A percentile compares a stretch with the other conserved stretches of the same genome.
Evolutionary conservation across 148 eudicot genomes (phyloP).

Genomic region (Nyssa sinensis): DNA sequence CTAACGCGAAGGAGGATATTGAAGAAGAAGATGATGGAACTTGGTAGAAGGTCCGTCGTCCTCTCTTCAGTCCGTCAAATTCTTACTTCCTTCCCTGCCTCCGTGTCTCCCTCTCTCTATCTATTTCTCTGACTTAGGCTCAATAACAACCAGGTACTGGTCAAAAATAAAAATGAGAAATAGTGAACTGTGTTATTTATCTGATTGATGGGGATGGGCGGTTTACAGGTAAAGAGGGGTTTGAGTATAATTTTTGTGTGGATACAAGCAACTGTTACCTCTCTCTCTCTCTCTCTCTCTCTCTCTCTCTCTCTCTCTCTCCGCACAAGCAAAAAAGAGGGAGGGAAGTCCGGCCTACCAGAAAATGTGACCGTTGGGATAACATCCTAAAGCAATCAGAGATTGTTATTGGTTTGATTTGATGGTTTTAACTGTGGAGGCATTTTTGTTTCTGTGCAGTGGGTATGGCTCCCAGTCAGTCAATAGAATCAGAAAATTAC

Average conservation of each 20-base stretch:
- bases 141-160: conserved; percentile 7
- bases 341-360: conserved; percentile 19
- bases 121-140: conserved; percentile 3
- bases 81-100: conserved; percentile 1
- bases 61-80: conserved; percentile 5
- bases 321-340: background rate
- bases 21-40: conserved; percentile 15
- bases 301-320: no score
- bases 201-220: background rate
- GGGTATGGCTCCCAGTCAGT: no score
- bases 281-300: no score
- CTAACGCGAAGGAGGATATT: background rate
- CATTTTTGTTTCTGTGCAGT: no score
- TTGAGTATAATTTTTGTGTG: conserved; percentile 5
- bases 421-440: background rate
- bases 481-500: no score
- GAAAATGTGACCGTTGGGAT: conserved; percentile 11
- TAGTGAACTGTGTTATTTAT: background rate
- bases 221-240: background rate
- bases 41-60: background rate
- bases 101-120: background rate
- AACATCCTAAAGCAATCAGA: background rate
- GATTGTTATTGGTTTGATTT: background rate
- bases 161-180: background rate
- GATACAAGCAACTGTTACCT: background rate